Evolutionary conservation across 2,329 filamentous ascomycete species (phyloP).

Genomic region (Trichoderma arundinaceum): DNA sequence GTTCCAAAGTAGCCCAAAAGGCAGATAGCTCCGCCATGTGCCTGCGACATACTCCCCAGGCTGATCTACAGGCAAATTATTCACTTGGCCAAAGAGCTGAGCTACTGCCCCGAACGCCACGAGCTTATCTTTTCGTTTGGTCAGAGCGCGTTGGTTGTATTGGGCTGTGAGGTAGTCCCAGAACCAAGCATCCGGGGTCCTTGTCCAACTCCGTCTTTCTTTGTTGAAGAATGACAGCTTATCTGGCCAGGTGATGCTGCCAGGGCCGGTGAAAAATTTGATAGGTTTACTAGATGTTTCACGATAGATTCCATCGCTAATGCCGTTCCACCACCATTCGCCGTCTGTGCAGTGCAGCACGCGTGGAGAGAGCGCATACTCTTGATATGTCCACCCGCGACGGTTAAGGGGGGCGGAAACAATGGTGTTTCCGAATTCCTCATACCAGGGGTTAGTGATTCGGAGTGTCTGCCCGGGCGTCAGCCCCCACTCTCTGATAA

Average conservation of each 20-base stretch:
- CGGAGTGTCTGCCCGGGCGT: constrained; percentile 14
- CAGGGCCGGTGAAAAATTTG: constrained; percentile 4
- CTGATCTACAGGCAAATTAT: constrained; percentile 6
- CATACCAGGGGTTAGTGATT: constrained; percentile 16
- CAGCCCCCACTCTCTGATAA: constrained; percentile 14
- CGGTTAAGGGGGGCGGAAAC: constrained; percentile 12
- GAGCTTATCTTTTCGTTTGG: constrained; percentile 19
- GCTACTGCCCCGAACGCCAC: constrained; percentile 22
- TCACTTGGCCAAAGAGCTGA: constrained; percentile 9
- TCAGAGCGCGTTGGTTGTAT: constrained; percentile 22
- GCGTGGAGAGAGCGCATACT: constrained; percentile 18
- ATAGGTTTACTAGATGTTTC: neutral
- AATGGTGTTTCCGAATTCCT: constrained; percentile 15
- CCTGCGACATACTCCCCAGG: constrained; percentile 11
- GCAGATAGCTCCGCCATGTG: constrained; percentile 12
- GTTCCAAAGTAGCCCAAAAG: constrained; percentile 12
- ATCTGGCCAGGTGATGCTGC: constrained; percentile 13
- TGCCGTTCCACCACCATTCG: constrained; percentile 24
- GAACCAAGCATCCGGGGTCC: constrained; percentile 1
- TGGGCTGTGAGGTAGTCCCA: constrained; percentile 13
- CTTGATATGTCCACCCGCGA: constrained; percentile 18
- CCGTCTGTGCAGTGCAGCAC: constrained; percentile 24
- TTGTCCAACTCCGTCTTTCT: neutral
- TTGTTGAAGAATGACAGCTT: neutral
- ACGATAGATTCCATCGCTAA: constrained; percentile 5